Evolutionary conservation across 1,139 yeast genomes (phyloP).

Genomic region (Geotrichum restrictum): DNA sequence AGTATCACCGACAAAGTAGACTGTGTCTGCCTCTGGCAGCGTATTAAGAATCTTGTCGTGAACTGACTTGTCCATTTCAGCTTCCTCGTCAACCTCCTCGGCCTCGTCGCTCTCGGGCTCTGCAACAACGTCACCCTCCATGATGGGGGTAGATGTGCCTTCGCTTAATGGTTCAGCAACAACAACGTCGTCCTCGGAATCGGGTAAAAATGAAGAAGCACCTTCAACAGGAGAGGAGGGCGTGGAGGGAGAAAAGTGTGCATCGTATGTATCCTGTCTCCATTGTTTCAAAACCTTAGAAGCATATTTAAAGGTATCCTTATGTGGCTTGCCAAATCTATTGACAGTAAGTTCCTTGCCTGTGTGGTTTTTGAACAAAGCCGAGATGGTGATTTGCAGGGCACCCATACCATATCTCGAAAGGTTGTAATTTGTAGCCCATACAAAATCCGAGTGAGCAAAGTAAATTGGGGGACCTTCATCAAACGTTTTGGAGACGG

Average conservation of each 20-base stretch:
- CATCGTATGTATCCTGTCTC: slow-evolving; percentile 71
- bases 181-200: slow-evolving; percentile 1
- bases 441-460: slow-evolving; percentile 83
- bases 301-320: slow-evolving; percentile 77
- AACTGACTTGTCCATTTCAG: slow-evolving; percentile 27
- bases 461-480: slow-evolving; percentile 80
- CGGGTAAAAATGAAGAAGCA: slow-evolving; percentile 1
- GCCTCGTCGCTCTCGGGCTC: slow-evolving; percentile 15
- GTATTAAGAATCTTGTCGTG: slow-evolving; percentile 31
- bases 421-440: slow-evolving; percentile 81
- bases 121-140: slow-evolving; percentile 5
- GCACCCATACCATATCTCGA: slow-evolving; percentile 91
- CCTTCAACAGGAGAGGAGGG: slow-evolving; percentile 19
- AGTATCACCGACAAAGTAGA: slow-evolving; percentile 88
- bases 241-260: slow-evolving; percentile 23
- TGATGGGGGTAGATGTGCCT: slow-evolving; percentile 35
- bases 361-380: slow-evolving; percentile 73
- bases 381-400: slow-evolving; percentile 77
- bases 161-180: slow-evolving; percentile 24
- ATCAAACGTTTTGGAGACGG: slow-evolving; percentile 60
- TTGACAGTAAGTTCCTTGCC: slow-evolving; percentile 73
- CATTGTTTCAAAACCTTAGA: slow-evolving; percentile 68
- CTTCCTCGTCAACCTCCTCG: slow-evolving; percentile 27
- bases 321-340: slow-evolving; percentile 80
- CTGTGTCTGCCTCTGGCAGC: slow-evolving; percentile 79